These are phyloP conservation scores for Aspergillus terreus DNA, from an alignment of 2,329 filamentous ascomycete species.

Conservation along the genomic window DNA sequence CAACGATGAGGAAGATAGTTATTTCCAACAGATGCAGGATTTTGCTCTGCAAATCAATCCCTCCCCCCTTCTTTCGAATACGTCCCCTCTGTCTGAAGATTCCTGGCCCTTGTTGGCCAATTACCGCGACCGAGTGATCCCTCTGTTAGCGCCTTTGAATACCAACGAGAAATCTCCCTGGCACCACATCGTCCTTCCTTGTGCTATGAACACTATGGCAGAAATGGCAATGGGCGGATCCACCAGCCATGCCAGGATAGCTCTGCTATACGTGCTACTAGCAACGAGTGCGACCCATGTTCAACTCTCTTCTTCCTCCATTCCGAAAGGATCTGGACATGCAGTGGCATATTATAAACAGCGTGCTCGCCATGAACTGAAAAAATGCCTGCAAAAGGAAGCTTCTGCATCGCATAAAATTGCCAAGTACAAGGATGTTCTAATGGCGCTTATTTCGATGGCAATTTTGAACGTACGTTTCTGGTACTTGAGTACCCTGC, in stretches of 20 bases:
- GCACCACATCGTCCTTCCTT: conserved; percentile 43
- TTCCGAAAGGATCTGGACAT: not conserved
- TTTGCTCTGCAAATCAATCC: not conserved
- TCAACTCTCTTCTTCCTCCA: conserved; percentile 27
- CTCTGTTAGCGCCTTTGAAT: conserved; percentile 22
- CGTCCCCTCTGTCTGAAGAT: conserved; percentile 21
- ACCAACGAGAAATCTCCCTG: conserved; percentile 41
- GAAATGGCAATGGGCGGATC: conserved; percentile 41
- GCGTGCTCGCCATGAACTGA: conserved; percentile 24
- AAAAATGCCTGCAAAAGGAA: conserved; percentile 31
- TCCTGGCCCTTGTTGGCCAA: conserved; percentile 37
- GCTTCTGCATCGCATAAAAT: conserved; percentile 33
- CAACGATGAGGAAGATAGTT: too few species aligned
- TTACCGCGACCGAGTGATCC: conserved; percentile 35
- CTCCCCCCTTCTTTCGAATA: not conserved
- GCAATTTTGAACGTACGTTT: conserved; percentile 29
- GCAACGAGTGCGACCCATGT: conserved; percentile 43
- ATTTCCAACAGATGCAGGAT: not conserved
- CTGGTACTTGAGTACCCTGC: not conserved
- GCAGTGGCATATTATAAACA: conserved; percentile 31
- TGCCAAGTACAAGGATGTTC: conserved; percentile 43
- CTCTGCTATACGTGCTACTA: conserved; percentile 39
- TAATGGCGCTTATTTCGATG: conserved; percentile 46
- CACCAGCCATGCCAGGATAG: conserved; percentile 36
- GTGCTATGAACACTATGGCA: conserved; percentile 41